phyloP scores from a whole-genome alignment of 2,329 filamentous ascomycete species.

The Periglandula ipomoeae region DNA sequence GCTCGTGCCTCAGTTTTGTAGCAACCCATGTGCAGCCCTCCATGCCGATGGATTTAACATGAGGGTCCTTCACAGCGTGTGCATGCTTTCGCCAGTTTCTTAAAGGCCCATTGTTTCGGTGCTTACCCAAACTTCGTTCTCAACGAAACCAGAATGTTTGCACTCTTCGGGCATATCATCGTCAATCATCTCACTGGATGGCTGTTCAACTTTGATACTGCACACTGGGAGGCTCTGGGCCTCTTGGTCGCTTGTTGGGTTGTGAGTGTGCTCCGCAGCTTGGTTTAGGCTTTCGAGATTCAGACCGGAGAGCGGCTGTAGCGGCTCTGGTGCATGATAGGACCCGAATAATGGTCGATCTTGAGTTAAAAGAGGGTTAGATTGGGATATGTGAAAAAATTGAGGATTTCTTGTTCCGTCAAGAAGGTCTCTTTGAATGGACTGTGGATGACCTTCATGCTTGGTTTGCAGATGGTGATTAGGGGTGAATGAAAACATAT shows the following conservation, averaged over 20 bases:
- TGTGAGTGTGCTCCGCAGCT: conserved; percentile 11
- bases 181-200: conserved; percentile 17
- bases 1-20: too few species aligned
- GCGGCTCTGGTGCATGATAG: conserved; percentile 15
- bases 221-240: conserved; percentile 5
- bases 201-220: conserved; percentile 18
- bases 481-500: conserved; percentile 18
- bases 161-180: conserved; percentile 10
- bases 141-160: conserved; percentile 15
- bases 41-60: too few species aligned
- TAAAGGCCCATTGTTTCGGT: conserved; percentile 7
- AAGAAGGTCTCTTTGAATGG: conserved; percentile 12
- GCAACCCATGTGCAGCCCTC: too few species aligned
- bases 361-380: conserved; percentile 24
- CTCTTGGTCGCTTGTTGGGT: conserved; percentile 10
- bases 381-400: conserved; percentile 20
- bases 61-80: too few species aligned
- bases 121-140: conserved; percentile 8
- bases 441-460: conserved; percentile 16
- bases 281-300: conserved; percentile 22
- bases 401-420: conserved; percentile 14
- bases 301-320: conserved; percentile 16
- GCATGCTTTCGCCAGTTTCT: background rate
- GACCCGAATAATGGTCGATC: conserved; percentile 21
- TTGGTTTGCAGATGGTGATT: conserved; percentile 17